Evolutionary conservation across 2,329 filamentous ascomycete genomes (phyloP), one percentile per base, ranked within the genome.

Genomic region (Monilinia polystroma): DNA sequence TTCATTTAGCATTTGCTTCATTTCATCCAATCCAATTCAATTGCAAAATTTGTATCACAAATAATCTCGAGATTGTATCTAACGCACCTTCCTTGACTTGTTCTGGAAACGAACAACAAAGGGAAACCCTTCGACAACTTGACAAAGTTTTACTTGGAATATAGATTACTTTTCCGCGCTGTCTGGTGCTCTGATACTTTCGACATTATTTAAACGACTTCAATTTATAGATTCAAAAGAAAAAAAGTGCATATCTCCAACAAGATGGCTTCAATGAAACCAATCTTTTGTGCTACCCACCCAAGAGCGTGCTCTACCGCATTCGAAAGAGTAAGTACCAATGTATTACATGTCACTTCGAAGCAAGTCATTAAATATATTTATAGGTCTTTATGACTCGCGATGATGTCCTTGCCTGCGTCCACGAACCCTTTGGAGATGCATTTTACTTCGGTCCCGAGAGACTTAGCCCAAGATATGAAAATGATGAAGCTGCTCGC

Each of bases 391-490:
- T 99, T 79, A 97, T 98, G 94, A 97, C 93, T 73, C 90, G 92
- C 72, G 86, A 86, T 73, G 89, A 96, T 75, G 88, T 84, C 64
- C 85, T 98, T 68, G 84, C 89, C 74, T 96, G 92, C 77, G 84
- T 95, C 73, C 95, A 98, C 78, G 95, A 99, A 81, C 95, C 95
- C 6, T 98, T 98, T 79, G 94, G 94, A 64, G 95, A 98, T 80
- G 91, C 93, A 69, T 98, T 94, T 77, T 98, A 98, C 81, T 98
- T 90, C 76, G 94, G 95, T 63, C 93, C 94, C 8, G 95, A 99
- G 80, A 86, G 92, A 73, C 84, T 98, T 73, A 89, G 90, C 75
- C 81, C 85, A 63, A 87, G 95, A 74, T 99, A 92, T 76, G 88
- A 89, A 75, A 77, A 90, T 55, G 91, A 97, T 71, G 78, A 79